Evolutionary conservation across 2,329 filamentous ascomycete genomes (phyloP).

Genomic region (Trichophyton simii): DNA sequence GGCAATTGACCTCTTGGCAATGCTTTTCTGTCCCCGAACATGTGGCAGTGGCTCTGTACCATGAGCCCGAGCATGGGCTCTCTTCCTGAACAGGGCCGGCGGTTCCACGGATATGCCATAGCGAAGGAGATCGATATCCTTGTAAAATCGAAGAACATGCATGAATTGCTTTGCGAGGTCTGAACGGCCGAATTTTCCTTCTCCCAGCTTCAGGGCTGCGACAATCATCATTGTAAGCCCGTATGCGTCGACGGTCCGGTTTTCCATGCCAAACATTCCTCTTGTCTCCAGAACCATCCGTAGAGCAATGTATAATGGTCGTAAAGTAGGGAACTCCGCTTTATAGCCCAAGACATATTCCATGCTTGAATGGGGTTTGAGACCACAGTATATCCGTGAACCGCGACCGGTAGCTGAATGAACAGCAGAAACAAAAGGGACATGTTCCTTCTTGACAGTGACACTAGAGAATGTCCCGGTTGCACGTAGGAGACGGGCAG

Average conservation of each 20-base stretch:
- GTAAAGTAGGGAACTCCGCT: slow-evolving; percentile 38
- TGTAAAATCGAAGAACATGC: slow-evolving; percentile 40
- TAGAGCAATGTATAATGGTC: slow-evolving; percentile 37
- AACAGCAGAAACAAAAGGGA: slow-evolving; percentile 24
- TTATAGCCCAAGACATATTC: slow-evolving; percentile 37
- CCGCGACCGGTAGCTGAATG: slow-evolving; percentile 39
- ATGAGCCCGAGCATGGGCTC: not conserved
- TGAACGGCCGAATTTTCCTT: slow-evolving; percentile 20
- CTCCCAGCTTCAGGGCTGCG: slow-evolving; percentile 38
- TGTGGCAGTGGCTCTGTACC: not conserved
- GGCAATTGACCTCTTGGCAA: slow-evolving; percentile 25
- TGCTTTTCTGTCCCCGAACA: slow-evolving; percentile 29
- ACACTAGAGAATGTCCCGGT: slow-evolving; percentile 16
- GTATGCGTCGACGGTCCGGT: slow-evolving; percentile 43
- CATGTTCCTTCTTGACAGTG: slow-evolving; percentile 16
- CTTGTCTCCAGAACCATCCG: slow-evolving; percentile 41
- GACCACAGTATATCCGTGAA: slow-evolving; percentile 41
- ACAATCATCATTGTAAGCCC: slow-evolving; percentile 46
- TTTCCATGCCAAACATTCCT: slow-evolving; percentile 36
- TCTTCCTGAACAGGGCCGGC: slow-evolving; percentile 32
- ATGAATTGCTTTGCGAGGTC: slow-evolving; percentile 35
- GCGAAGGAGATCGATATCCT: slow-evolving; percentile 32
- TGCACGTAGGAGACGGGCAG: slow-evolving; percentile 16
- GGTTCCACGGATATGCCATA: slow-evolving; percentile 41
- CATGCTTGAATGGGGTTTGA: slow-evolving; percentile 27